Percentiles rank a stretch among this genome's conserved stretches.
Conservation (phyloP, 257 asterid genomes). For the Penstemon eatonii region DNA sequence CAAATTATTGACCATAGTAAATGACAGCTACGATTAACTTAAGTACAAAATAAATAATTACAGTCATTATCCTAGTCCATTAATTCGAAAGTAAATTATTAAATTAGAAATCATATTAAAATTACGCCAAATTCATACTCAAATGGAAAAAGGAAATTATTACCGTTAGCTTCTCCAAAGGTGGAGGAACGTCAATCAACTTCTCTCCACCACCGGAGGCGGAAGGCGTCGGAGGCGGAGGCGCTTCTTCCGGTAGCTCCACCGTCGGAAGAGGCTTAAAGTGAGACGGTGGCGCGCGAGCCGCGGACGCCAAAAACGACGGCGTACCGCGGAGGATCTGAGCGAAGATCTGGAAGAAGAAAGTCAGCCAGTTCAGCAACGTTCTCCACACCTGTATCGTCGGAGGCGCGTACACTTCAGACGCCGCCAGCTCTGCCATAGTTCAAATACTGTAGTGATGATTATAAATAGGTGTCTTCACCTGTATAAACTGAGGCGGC, state of each 20-base stretch:
- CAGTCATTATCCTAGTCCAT: conserved; percentile 23
- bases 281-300: conserved; percentile 29
- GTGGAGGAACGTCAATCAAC: conserved; percentile 21
- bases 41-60: conserved; percentile 28
- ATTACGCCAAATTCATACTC: not conserved
- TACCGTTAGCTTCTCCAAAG: conserved; percentile 46
- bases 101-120: conserved; percentile 22
- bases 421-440: conserved; percentile 88
- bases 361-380: conserved; percentile 75
- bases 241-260: conserved; percentile 14
- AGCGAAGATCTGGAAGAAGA: conserved; percentile 88
- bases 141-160: not conserved
- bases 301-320: conserved; percentile 56
- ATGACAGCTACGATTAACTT: conserved; percentile 20
- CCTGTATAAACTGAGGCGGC: conserved; percentile 17
- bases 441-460: conserved; percentile 15
- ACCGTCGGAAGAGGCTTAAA: conserved; percentile 17
- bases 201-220: conserved; percentile 25
- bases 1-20: conserved; percentile 19
- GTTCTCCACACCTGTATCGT: conserved; percentile 81
- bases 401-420: conserved; percentile 81
- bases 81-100: conserved; percentile 8
- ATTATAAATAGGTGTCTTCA: not conserved
- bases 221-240: no score
- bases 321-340: conserved; percentile 93